Evolutionary conservation across 2,329 filamentous ascomycete genomes (phyloP), one percentile per base, ranked within the genome.

Genomic region (Stagonosporopsis rhizophila): DNA sequence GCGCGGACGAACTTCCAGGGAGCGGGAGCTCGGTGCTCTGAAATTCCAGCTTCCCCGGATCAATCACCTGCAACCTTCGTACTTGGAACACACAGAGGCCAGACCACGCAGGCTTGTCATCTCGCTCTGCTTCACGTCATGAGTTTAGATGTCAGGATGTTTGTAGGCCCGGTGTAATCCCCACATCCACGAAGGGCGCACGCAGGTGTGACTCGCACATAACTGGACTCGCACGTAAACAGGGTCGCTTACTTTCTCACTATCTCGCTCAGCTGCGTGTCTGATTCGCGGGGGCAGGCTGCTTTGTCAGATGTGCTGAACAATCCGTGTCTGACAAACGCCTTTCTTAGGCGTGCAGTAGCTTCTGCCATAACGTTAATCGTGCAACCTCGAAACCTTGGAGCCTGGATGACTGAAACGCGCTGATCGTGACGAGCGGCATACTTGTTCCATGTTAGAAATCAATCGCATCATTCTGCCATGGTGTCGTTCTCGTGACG

Each of bases 241-340:
- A 20, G 55, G 62, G 37, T 39, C 40, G 54, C 30, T 27, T 48
- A 25, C 56, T 34, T 51, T 34, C 7, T 32, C 6, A n/a, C 14
- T 30, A 15, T 15, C 42, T 47, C 39, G 47, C 52, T 15, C n/a
- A 45, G 41, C 23, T 48, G 48, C 44, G 35, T 27, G 15, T 42
- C 38, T 64, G 28, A 68, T 68, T 70, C 66, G 64, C 42, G 47
- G 50, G 28, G 28, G 17, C 27, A 20, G 44, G 44, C 52, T 44
- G 64, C 60, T 66, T 67, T 67, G 65, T 64, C 47, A 68, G 32
- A 38, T 17, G 37, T 68, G 68, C 66, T 70, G 65, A 67, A 66
- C 56, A 69, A 69, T 66, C 62, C 47, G 11, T 51, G 44, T 64
- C 62, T 70, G 68, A 69, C 67, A 70, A 69, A 69, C 48, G 23